Base-by-base conservation (phyloP, 2,329 filamentous ascomycete species). In the Penicillium sp. region DNA sequence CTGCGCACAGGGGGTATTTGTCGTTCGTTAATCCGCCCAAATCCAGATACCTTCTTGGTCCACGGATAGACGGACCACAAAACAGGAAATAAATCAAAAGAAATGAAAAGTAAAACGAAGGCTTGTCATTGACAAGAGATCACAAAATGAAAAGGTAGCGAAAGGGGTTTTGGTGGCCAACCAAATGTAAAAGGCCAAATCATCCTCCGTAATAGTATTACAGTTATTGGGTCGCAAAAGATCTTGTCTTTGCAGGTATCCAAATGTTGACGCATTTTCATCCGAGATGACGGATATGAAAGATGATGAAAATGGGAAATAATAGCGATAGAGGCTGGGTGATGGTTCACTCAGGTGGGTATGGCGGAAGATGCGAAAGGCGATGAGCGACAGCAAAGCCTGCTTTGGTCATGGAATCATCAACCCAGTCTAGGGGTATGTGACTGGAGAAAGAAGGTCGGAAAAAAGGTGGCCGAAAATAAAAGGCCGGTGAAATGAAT, bases 371-470 rank as follows among this genome's bases (percentile, higher is more conserved):
- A 52, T 48, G 37, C 16, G 53, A 52, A 57, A 60, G 50, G 57
- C 54, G 62, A 63, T 62, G 65, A 70, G 63, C 63, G 70, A 74
- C 68, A 63, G 60, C 68, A 74, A 75, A 75, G 74, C 73, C 74
- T 62, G 74, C 74, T 76, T 75, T 75, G 73, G 73, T 75, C 72
- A 70, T 73, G 56, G 58, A 64, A 57, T 73, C 70, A 69, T 71
- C 62, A 73, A 55, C 35, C 50, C 59, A 61, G 52, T 60, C 58
- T 59, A 50, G 49, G 63, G 61, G 61, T 60, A 58, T 63, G 50
- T 57, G 61, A 60, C 56, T 60, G 64, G 58, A 59, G 51, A 53
- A 63, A 64, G 59, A 58, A 61, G 56, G 55, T 43, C 56, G 50
- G 58, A 56, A 48, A 48, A 51, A 64, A 61, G 53, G 45, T 47